Evolutionary conservation across 192 early-diverging fungal species (phyloP).

Genomic region (Gamsiella multidivaricata): DNA sequence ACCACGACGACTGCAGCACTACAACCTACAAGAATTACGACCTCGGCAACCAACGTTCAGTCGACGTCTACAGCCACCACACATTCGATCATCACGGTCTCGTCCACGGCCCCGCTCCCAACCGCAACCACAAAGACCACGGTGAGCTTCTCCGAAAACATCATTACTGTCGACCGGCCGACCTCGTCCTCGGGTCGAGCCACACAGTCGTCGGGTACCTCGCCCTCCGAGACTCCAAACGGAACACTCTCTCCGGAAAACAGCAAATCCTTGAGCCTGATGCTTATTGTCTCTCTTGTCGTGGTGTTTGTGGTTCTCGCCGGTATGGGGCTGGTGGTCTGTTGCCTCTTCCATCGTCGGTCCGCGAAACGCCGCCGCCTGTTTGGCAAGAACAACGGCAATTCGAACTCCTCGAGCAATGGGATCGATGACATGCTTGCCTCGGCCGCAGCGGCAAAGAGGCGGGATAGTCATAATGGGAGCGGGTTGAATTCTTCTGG

Average conservation of each 20-base stretch:
- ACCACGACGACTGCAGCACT: too few relatives aligned
- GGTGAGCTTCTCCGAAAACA: not conserved
- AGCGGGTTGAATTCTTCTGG: too few relatives aligned
- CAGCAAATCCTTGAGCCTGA: conserved; percentile 6
- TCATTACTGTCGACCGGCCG: not conserved
- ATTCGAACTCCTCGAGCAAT: too few relatives aligned
- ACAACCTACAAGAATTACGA: too few relatives aligned
- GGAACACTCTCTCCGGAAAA: not conserved
- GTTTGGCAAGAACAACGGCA: not conserved
- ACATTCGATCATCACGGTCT: too few relatives aligned
- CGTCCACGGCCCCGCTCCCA: not conserved
- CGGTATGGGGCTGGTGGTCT: conserved; percentile 26
- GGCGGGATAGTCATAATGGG: too few relatives aligned
- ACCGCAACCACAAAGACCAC: not conserved
- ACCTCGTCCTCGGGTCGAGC: too few relatives aligned
- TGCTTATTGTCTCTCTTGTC: conserved; percentile 30
- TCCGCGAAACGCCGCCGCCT: conserved; percentile 11
- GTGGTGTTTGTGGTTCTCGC: conserved; percentile 33
- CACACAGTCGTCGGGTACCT: too few relatives aligned
- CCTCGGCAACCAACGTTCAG: too few relatives aligned
- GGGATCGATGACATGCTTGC: too few relatives aligned
- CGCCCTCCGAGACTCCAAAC: not conserved
- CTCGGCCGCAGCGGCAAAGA: too few relatives aligned
- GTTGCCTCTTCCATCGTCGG: conserved; percentile 28
- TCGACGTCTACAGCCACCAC: too few relatives aligned